Evolutionary conservation across 441 rosid genomes (phyloP), one percentile per base, ranked within the genome.

Genomic region (Erodium texanum): DNA sequence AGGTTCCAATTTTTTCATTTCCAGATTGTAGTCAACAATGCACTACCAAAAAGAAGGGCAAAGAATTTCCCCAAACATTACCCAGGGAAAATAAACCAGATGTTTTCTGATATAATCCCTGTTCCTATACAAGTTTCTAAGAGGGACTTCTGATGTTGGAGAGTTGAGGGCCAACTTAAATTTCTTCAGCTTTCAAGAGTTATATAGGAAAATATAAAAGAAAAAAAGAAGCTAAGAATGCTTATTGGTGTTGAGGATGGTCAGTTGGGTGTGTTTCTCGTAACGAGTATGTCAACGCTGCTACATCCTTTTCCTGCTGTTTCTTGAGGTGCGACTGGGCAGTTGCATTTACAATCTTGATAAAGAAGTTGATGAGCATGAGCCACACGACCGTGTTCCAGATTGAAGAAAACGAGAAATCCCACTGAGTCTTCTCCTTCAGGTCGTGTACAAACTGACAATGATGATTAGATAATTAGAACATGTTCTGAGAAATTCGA

Each of bases 341-440:
- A 22, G 97, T 89, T 68, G 96, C 77, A 38, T 82, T 94, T 79
- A 94, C 89, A 27, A 92, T 87, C 86, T 88, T 93, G 65, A 82
- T 75, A 72, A 89, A 92, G 90, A 92, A 94, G 83, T 93, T 90
- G 72, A 93, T 64, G 61, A 93, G 98, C 98, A 93, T 89, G 66
- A 94, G 90, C 98, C 97, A 94, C 38, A 94, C 99, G 0, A 89
- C 73, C 4, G 89, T 78, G 62, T 89, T 94, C 99, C 99, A 94
- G 68, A 90, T 66, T n/a, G 90, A 80, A 32, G 97, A 82, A 72
- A 90, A 80, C 2, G 98, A 94, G 67, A 94, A 78, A 73, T 86
- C 90, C 94, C 96, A 92, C 70, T 85, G 88, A 24, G 29, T 59
- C 71, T 86, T 89, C 27, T 69, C 87, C 98, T 87, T 83, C 66